A percentile compares a stretch with the other conserved stretches of the same genome.
These are phyloP conservation scores for Septoria linicola DNA, from an alignment of 2,329 filamentous ascomycete genomes.

Conservation along the genomic window DNA sequence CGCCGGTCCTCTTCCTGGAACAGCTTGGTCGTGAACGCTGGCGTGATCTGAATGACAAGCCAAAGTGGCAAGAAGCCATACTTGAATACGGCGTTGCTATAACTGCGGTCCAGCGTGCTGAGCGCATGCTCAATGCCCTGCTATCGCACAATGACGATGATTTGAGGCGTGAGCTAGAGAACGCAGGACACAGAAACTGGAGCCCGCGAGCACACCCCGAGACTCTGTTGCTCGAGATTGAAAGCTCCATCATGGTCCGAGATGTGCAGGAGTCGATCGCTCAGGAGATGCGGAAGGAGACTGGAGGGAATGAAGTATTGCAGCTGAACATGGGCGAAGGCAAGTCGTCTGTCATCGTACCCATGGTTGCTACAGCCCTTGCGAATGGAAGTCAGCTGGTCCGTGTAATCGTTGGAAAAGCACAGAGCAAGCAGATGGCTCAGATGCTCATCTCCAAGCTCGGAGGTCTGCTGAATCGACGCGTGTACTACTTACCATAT, in stretches of 20 bases:
- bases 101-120: slow-evolving; percentile 47
- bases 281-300: slow-evolving; percentile 56
- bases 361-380: slow-evolving; percentile 55
- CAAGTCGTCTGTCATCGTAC: slow-evolving; percentile 67
- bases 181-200: slow-evolving; percentile 58
- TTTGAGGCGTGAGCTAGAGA: slow-evolving; percentile 47
- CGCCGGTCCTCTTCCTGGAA: slow-evolving; percentile 4
- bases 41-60: neutral
- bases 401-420: slow-evolving; percentile 57
- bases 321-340: slow-evolving; percentile 72
- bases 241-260: slow-evolving; percentile 62
- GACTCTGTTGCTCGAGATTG: slow-evolving; percentile 67
- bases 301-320: slow-evolving; percentile 53
- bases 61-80: slow-evolving; percentile 31
- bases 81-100: slow-evolving; percentile 47
- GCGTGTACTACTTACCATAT: slow-evolving; percentile 58
- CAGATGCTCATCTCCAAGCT: slow-evolving; percentile 56
- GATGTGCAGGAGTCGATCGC: slow-evolving; percentile 63
- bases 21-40: slow-evolving; percentile 6
- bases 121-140: slow-evolving; percentile 40
- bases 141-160: slow-evolving; percentile 20
- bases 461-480: slow-evolving; percentile 56
- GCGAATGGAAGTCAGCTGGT: slow-evolving; percentile 47
- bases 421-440: slow-evolving; percentile 58
- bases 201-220: slow-evolving; percentile 54